Evolutionary conservation across 148 eudicot genomes (phyloP).

Genomic region (Beta vulgaris): DNA sequence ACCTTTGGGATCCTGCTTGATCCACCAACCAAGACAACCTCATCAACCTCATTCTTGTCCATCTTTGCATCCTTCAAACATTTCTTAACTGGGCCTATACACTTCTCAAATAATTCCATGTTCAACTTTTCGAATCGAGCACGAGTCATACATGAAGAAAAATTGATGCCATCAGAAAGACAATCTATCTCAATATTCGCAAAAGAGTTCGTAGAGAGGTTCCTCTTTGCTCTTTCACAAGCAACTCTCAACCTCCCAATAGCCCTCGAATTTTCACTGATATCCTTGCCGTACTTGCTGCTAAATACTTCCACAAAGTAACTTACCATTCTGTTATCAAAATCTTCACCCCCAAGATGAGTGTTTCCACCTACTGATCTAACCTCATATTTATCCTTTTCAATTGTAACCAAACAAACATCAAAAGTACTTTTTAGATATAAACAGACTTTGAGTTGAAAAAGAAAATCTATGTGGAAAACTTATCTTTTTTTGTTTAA

Average conservation of each 20-base stretch:
- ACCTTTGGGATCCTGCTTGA: neutral
- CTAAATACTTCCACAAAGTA: neutral
- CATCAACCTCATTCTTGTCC: neutral
- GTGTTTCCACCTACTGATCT: neutral
- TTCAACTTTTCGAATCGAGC: neutral
- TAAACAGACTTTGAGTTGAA: too few species aligned
- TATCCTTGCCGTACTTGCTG: neutral
- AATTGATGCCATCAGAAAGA: neutral
- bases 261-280: neutral
- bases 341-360: neutral
- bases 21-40: neutral
- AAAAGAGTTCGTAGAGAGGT: neutral
- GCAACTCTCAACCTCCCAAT: neutral
- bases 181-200: neutral
- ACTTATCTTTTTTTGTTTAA: too few species aligned
- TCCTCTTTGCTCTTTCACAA: neutral
- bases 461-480: too few species aligned
- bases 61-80: neutral
- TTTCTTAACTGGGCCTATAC: neutral
- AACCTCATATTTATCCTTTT: neutral
- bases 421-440: neutral
- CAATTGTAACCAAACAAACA: neutral
- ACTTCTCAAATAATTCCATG: neutral
- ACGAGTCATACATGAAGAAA: neutral
- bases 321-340: neutral